Evolutionary conservation across 768 basidiomycete species (phyloP), one percentile per base, ranked within the genome.

Genomic region (Macrolepiota fuliginosa): DNA sequence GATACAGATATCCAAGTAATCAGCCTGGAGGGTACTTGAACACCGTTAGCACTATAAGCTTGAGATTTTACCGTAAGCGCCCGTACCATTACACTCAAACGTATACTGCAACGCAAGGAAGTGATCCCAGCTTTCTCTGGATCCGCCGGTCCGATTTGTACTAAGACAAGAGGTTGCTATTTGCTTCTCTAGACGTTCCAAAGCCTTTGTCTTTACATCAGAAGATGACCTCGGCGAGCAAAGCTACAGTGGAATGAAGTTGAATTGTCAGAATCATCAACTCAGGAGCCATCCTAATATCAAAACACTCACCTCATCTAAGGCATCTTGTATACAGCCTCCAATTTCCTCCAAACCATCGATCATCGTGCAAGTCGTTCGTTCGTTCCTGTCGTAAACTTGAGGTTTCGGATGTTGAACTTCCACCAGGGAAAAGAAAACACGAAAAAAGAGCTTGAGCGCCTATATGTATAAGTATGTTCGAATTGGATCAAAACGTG

Each of bases 41-140:
- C 7, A 24, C 5, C 0, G 35, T 66, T 54, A 63, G 35, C 32
- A 49, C 27, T 27, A 42, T 15, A 22, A 10, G 4, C 47, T 42
- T 24, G n/a, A 25, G 40, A 27, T 37, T 54, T 42, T 10, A 29
- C 51, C 17, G 42, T 40, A 19, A 56, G 69, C 17, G 24, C 32
- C 15, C 89, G 62, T 66, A 92, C 92, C 78, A 68, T 94, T 94
- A 72, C 88, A 91, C 71, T 94, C 89, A 65, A 94, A 93, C 0
- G 85, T 85, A 65, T 90, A 84, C 69, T 94, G 92, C 45, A 92
- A 74, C 10, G 83, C 79, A 19, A 87, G 69, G 72, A 92, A 90
- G 50, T 75, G 72, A 39, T 79, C 76, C 64, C 85, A 76, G 9
- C 80, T 79, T 29, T 78, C 78, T 17, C 77, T 73, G 17, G 29